Base-by-base conservation (phyloP, 306 rosid species). In the Dalbergia cultrata region DNA sequence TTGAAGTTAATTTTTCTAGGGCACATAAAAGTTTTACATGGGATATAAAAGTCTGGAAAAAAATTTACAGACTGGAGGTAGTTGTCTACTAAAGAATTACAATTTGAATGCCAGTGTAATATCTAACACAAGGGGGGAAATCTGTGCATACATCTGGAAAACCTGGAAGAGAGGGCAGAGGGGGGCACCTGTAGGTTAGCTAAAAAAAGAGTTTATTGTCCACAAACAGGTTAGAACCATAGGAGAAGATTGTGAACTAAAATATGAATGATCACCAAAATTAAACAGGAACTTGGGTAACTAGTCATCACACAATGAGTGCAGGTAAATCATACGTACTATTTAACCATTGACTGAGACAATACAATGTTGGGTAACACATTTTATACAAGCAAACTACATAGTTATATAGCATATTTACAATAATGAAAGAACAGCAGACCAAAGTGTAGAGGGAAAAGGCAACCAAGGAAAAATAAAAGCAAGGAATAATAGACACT, bases 351-450 rank as follows among this genome's bases (percentile, higher is more conserved):
- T 35, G 18, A 53, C 17, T 22, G 65, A 31, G 5, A 70, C 41
- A 70, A 35, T 6, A 7, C 14, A 34, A 41, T 26, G 31, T 26
- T 26, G 31, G 31, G 31, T 26, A 26, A 26, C 6, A 60, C 43
- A 41, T 67, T 72, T 81, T 65, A 44, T 19, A 70, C 61, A 57
- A 58, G 53, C 76, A 43, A 26, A 54, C 35, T 56, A 21, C 43
- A 34, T 43, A 22, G 37, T 80, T 65, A 64, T 57, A 64, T 37
- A 65, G 58, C 17, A 44, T 21, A 41, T 39, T 37, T 67, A 53
- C 33, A 68, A 61, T 75, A 75, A 54, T 34, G 49, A 75, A 75
- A 49, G 64, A 65, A 72, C 5, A 13, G 61, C 72, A 11, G 44
- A 62, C 13, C 57, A 72, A 49, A 59, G 4, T 31, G 61, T 14